phyloP scores from a whole-genome alignment of 2,329 filamentous ascomycete species.

The Sodiomyces alkalinus region DNA sequence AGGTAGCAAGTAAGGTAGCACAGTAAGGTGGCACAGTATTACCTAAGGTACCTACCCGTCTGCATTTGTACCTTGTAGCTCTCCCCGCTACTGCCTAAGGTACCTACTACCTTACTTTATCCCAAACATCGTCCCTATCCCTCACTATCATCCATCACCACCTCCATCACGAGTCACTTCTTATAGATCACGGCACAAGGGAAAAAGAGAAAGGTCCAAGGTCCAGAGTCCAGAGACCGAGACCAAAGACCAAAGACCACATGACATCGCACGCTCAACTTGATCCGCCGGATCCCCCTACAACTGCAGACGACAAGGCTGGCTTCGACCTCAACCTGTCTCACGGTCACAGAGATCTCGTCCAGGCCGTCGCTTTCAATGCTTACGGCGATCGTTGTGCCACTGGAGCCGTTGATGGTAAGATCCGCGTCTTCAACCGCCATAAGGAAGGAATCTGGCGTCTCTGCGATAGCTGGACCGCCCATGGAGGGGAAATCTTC shows the following conservation, averaged over 20 bases:
- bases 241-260: not conserved
- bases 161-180: not conserved
- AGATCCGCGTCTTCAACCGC: conserved; percentile 79
- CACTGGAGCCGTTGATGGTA: conserved; percentile 82
- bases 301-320: conserved; percentile 27
- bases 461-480: conserved; percentile 74
- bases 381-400: conserved; percentile 84
- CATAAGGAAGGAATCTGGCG: conserved; percentile 66
- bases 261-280: not conserved
- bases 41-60: too few species aligned
- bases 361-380: conserved; percentile 80
- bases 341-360: conserved; percentile 65
- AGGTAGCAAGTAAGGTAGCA: too few species aligned
- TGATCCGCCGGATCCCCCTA: conserved; percentile 11
- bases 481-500: conserved; percentile 78
- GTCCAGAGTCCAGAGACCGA: not conserved
- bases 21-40: too few species aligned
- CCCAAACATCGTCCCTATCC: too few species aligned
- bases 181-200: not conserved
- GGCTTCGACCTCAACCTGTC: conserved; percentile 47
- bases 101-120: too few species aligned
- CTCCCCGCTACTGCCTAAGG: too few species aligned
- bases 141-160: not conserved
- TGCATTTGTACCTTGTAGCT: too few species aligned
- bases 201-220: not conserved